Evolutionary conservation across 768 basidiomycete species (phyloP).

Genomic region (Rhodosporidiobolus odoratus): DNA sequence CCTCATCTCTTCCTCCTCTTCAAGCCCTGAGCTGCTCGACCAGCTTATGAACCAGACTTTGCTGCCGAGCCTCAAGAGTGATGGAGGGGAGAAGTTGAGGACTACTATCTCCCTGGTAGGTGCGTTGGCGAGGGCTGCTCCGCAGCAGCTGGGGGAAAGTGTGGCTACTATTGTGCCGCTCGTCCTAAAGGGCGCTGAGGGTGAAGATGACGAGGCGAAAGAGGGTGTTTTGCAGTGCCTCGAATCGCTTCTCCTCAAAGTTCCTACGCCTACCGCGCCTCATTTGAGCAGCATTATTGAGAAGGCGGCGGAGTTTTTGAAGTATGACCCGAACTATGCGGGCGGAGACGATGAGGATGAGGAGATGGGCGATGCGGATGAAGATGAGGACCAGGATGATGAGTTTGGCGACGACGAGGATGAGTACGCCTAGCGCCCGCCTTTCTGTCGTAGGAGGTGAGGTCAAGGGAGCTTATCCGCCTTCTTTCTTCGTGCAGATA

Average conservation of each 20-base stretch:
- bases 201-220: slow-evolving; percentile 74
- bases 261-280: slow-evolving; percentile 72
- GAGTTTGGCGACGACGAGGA: slow-evolving; percentile 44
- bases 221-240: slow-evolving; percentile 77
- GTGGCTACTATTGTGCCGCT: slow-evolving; percentile 56
- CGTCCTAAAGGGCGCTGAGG: slow-evolving; percentile 62
- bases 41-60: slow-evolving; percentile 23
- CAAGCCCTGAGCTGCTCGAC: slow-evolving; percentile 19
- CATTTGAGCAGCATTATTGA: slow-evolving; percentile 66
- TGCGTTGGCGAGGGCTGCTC: slow-evolving; percentile 57
- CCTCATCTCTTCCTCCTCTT: slow-evolving; percentile 15
- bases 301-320: slow-evolving; percentile 70
- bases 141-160: slow-evolving; percentile 37
- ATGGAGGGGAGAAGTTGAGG: slow-evolving; percentile 23
- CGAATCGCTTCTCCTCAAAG: slow-evolving; percentile 75
- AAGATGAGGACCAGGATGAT: slow-evolving; percentile 56
- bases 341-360: slow-evolving; percentile 58
- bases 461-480: neutral
- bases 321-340: slow-evolving; percentile 87
- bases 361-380: slow-evolving; percentile 36
- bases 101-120: slow-evolving; percentile 58
- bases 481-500: slow-evolving; percentile 55
- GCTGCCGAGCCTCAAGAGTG: slow-evolving; percentile 20
- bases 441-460: neutral
- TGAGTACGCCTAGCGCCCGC: neutral